Base-by-base conservation (phyloP, 768 basidiomycete genomes). In the Pleurotus platypus region DNA sequence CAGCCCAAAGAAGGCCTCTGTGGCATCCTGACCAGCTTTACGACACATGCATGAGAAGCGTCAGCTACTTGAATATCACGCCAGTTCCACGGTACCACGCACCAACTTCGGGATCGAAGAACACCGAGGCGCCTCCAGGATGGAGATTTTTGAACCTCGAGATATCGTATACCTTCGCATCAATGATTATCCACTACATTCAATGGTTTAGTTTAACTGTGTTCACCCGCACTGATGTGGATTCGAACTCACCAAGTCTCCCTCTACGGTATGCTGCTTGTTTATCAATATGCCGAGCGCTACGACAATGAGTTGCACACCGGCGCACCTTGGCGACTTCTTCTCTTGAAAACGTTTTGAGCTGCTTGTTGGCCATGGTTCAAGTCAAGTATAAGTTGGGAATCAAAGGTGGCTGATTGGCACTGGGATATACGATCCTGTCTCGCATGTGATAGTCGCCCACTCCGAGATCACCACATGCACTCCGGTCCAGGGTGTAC, bases 1-100 rank as follows among this genome's bases (percentile, higher is more conserved):
- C 40, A 98, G 84, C 54, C 89, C 84, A 64, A 87, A 97, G 76
- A 98, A 97, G 4, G 82, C 81, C 37, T 92, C 88, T 0, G 94
- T 96, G 1, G 87, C 88, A 63, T 97, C 94, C 68, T 90, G 80
- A 7, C 92, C 94, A 50, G 90, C 92, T 87, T 73, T 8, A 46
- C 82, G 30, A 3, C 30, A 35, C 9, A 35, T 35, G 7, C 9
- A 30, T 30, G 50, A 57, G 45, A 38, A 40, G 13, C 20, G 7
- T 35, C 30, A 35, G 8, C 30, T 35, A 11, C 7, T 8, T 35
- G n/a, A 38, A 37, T 24, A 20, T 38, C 53, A 35, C 27, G 35
- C 38, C 39, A 26, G 51, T 49, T 63, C 82, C 79, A 55, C 83
- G 68, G 47, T 65, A 62, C 45, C 74, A 76, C 86, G 57, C 57